phyloP scores from a whole-genome alignment of 1,284 basidiomycete genomes.

The Paramarasmius palmivorus region DNA sequence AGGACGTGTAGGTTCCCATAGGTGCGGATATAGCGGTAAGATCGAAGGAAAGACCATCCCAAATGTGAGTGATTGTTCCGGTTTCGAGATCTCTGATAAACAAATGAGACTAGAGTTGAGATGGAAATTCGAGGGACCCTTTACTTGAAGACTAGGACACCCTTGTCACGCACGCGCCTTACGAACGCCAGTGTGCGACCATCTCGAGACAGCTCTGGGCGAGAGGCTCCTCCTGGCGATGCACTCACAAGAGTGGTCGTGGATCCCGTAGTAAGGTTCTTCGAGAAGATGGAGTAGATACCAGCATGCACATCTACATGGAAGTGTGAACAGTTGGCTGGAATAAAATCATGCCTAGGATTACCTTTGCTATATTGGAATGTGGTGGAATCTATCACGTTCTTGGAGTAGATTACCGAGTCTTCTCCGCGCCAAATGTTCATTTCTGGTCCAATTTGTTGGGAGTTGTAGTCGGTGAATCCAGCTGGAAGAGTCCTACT shows the following conservation, averaged over 20 bases:
- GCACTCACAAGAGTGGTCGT: slow-evolving; percentile 54
- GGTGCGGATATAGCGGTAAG: slow-evolving; percentile 63
- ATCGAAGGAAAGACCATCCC: slow-evolving; percentile 71
- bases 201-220: slow-evolving; percentile 70
- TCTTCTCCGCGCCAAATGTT: slow-evolving; percentile 62
- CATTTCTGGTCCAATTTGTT: slow-evolving; percentile 74
- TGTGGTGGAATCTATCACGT: slow-evolving; percentile 47
- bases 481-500: slow-evolving; percentile 58
- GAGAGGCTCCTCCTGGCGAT: slow-evolving; percentile 66
- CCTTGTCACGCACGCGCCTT: slow-evolving; percentile 68
- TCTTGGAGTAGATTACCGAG: slow-evolving; percentile 64
- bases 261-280: slow-evolving; percentile 56
- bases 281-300: slow-evolving; percentile 67
- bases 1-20: slow-evolving; percentile 78
- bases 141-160: slow-evolving; percentile 70
- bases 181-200: slow-evolving; percentile 71
- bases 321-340: background rate
- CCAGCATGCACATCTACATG: slow-evolving; percentile 62
- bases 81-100: slow-evolving; percentile 58
- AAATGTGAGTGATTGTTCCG: slow-evolving; percentile 62
- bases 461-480: slow-evolving; percentile 63
- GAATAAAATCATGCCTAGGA: background rate
- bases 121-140: slow-evolving; percentile 18
- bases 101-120: background rate
- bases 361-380: slow-evolving; percentile 69